A percentile compares a stretch with the other conserved stretches of the same genome.
phyloP scores from a whole-genome alignment of 2,329 filamentous ascomycete species.

The Fusarium sambucinum region DNA sequence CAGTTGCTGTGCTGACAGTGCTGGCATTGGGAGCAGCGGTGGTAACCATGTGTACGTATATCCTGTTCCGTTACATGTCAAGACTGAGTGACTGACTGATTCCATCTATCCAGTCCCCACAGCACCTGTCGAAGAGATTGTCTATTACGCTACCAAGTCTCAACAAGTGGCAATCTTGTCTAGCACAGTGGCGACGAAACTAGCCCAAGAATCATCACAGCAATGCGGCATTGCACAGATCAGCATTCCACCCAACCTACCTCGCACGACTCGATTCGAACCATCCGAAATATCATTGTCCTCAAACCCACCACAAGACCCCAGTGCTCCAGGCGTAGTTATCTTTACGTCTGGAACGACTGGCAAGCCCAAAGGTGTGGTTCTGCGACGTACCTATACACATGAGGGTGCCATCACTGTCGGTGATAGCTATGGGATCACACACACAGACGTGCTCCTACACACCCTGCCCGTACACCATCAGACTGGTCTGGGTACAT shows the following conservation, averaged over 20 bases:
- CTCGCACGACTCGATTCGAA: not conserved
- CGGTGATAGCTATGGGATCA: slow-evolving; percentile 1
- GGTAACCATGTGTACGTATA: not conserved
- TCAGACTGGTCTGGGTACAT: not conserved
- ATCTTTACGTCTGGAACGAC: slow-evolving; percentile 6
- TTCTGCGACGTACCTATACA: not conserved
- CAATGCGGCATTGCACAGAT: not conserved
- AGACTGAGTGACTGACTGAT: not conserved
- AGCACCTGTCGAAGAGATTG: not conserved
- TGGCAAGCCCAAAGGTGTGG: not conserved
- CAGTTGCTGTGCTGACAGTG: not conserved
- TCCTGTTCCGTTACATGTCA: not conserved
- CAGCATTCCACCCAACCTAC: not conserved
- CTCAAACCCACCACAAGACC: not conserved
- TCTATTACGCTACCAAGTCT: not conserved
- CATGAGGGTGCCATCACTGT: not conserved
- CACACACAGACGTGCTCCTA: not conserved
- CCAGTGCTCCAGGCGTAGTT: not conserved
- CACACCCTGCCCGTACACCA: slow-evolving; percentile 1
- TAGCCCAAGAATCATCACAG: not conserved
- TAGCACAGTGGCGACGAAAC: not conserved
- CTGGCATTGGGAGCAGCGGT: not conserved
- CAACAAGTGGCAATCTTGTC: not conserved
- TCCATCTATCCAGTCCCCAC: not conserved
- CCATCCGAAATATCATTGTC: not conserved